phyloP scores from a whole-genome alignment of 1,139 yeast genomes.

The Pichia sp. region DNA sequence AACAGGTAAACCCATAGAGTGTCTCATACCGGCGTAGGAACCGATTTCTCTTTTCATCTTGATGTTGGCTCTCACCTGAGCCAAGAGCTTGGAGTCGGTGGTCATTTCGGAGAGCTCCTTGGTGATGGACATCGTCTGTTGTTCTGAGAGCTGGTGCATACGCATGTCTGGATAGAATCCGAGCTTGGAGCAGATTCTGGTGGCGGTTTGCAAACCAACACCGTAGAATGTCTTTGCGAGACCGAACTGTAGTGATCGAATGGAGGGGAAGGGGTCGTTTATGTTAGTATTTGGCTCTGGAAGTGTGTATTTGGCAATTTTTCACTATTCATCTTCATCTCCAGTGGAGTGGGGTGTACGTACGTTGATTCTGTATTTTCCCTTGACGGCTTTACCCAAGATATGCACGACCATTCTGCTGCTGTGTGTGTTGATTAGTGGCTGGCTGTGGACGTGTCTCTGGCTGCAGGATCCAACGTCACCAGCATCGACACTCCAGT shows the following conservation, averaged over 20 bases:
- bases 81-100: conserved; percentile 83
- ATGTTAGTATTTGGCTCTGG: conserved; percentile 4
- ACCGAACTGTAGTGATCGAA: conserved; percentile 49
- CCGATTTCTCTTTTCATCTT: conserved; percentile 79
- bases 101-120: conserved; percentile 83
- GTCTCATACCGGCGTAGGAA: conserved; percentile 87
- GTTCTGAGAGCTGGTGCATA: conserved; percentile 89
- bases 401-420: conserved; percentile 67
- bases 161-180: conserved; percentile 94
- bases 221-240: conserved; percentile 84
- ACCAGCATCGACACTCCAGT: too few relatives aligned
- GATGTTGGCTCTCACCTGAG: conserved; percentile 76
- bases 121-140: conserved; percentile 80
- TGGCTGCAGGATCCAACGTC: too few relatives aligned
- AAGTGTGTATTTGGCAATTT: too few relatives aligned
- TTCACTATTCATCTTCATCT: too few relatives aligned
- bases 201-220: conserved; percentile 74
- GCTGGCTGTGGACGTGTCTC: too few relatives aligned
- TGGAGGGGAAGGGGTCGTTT: not conserved
- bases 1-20: conserved; percentile 85
- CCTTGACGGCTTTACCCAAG: conserved; percentile 70
- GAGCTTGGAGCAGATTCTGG: conserved; percentile 76
- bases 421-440: not conserved
- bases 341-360: too few relatives aligned
- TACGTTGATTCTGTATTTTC: conserved; percentile 43